Conservation (phyloP, 2,329 filamentous ascomycete genomes). For the Aspergillus spinulosporus region DNA sequence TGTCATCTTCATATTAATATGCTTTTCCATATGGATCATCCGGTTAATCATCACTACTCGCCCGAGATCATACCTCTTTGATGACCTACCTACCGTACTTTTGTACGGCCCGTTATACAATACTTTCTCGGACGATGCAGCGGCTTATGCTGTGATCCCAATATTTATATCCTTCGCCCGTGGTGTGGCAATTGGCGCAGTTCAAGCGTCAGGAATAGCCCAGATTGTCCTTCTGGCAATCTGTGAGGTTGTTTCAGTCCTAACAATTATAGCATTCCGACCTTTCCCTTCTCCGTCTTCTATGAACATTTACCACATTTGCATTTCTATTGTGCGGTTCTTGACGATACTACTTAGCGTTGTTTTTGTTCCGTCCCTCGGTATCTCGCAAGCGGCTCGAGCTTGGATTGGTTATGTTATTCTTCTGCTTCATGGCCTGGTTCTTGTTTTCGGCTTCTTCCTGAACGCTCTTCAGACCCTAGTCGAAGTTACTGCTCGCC, state of each 20-base stretch:
- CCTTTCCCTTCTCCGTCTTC: slow-evolving; percentile 89
- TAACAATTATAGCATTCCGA: slow-evolving; percentile 84
- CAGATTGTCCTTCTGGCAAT: slow-evolving; percentile 91
- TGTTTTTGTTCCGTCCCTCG: slow-evolving; percentile 80
- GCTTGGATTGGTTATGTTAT: slow-evolving; percentile 97
- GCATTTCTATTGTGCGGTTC: slow-evolving; percentile 77
- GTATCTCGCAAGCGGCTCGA: slow-evolving; percentile 73
- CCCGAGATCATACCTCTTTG: slow-evolving; percentile 84
- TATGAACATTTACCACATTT: slow-evolving; percentile 93
- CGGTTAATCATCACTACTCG: slow-evolving; percentile 76
- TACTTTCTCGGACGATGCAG: slow-evolving; percentile 91
- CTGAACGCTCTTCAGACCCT: slow-evolving; percentile 88
- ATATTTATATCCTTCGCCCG: slow-evolving; percentile 81
- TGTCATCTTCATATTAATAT: slow-evolving; percentile 70
- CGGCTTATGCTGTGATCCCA: slow-evolving; percentile 84
- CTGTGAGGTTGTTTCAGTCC: slow-evolving; percentile 85
- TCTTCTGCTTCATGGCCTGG: slow-evolving; percentile 77
- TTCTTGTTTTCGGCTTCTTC: slow-evolving; percentile 89
- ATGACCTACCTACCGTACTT: slow-evolving; percentile 85
- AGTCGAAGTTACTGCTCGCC: slow-evolving; percentile 79
- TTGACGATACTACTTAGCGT: slow-evolving; percentile 74
- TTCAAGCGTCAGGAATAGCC: slow-evolving; percentile 89
- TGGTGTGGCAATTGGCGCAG: slow-evolving; percentile 85
- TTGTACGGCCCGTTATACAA: slow-evolving; percentile 94
- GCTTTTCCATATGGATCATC: slow-evolving; percentile 76